Conservation (phyloP, 805 yeast species). For the Saccharomycopsis olivae region DNA sequence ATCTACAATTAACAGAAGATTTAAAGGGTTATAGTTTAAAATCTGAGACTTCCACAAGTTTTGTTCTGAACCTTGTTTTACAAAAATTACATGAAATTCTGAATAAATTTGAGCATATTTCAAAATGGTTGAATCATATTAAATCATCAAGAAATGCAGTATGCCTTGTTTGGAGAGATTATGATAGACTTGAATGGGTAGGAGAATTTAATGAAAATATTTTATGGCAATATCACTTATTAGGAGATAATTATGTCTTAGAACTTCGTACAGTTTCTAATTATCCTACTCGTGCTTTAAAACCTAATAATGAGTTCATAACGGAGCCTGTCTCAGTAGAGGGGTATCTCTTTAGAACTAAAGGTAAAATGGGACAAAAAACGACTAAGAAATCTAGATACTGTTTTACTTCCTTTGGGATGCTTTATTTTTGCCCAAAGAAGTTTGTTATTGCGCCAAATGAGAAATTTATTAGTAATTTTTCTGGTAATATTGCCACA, state of each 20-base stretch:
- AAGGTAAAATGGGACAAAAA: neutral
- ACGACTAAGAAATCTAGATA: conserved; percentile 38
- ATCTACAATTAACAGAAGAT: neutral
- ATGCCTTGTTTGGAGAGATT: conserved; percentile 54
- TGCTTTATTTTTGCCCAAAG: conserved; percentile 49
- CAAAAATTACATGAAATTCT: conserved; percentile 5
- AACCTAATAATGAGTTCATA: conserved; percentile 20
- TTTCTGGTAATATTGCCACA: too few relatives aligned
- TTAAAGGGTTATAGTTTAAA: conserved; percentile 15
- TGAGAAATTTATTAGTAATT: conserved; percentile 21
- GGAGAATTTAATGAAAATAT: conserved; percentile 34
- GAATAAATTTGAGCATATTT: conserved; percentile 19
- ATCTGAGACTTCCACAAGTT: conserved; percentile 9
- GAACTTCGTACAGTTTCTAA: conserved; percentile 45
- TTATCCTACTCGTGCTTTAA: conserved; percentile 25
- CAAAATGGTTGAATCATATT: conserved; percentile 21
- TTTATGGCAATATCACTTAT: conserved; percentile 34
- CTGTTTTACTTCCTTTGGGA: conserved; percentile 49
- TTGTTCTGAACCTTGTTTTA: conserved; percentile 6
- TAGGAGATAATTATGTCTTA: conserved; percentile 38
- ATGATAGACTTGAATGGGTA: conserved; percentile 70
- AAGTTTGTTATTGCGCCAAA: conserved; percentile 50
- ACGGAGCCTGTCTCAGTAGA: conserved; percentile 68
- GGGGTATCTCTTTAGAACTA: conserved; percentile 54
- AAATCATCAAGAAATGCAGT: conserved; percentile 24